Evolutionary conservation across 2,329 filamentous ascomycete species (phyloP), one percentile per base, ranked within the genome.

Genomic region (Helicocarpus griseus): DNA sequence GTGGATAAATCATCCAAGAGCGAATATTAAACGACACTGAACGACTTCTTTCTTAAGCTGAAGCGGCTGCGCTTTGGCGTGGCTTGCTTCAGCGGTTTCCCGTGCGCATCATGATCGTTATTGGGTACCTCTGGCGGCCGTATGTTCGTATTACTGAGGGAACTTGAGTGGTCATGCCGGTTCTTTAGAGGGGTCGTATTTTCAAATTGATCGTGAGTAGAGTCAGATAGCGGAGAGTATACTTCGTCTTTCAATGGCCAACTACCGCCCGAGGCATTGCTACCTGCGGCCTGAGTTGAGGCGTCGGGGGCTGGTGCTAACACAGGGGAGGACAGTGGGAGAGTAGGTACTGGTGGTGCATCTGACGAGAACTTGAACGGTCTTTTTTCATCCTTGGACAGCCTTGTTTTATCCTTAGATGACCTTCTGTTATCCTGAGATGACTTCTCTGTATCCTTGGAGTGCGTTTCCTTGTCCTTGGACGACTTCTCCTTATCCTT

Each of bases 21-120:
- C n/a, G n/a, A n/a, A n/a, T n/a, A 63, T 52, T 60, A 59, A 47
- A 63, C 57, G 53, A 70, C 64, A 57, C 64, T 70, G 51, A 72
- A 73, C 5, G 67, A 70, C 56, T 71, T 73, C 58, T 71, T 73
- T 46, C 69, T 61, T 50, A 73, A 58, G 49, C 68, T 71, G 59
- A 73, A 73, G 36, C 67, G 67, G 54, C 66, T 69, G 61, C 65
- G 71, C 56, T 63, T 65, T 3, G 47, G 47, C 31, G 40, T 56
- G 28, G 46, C 48, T 33, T 52, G 45, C 28, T 54, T 52, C 5
- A 22, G 11, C 4, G 40, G 22, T 2, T 50, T 44, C 24, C 28
- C 38, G 24, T 47, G 28, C 13, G 1, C 3, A n/a, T 19, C 17
- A 19, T 39, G 13, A 19, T 39, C 17, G 14, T 4, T 47, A 31